phyloP scores from a whole-genome alignment of 1,284 basidiomycete genomes.

The Meira miltonrushii region DNA sequence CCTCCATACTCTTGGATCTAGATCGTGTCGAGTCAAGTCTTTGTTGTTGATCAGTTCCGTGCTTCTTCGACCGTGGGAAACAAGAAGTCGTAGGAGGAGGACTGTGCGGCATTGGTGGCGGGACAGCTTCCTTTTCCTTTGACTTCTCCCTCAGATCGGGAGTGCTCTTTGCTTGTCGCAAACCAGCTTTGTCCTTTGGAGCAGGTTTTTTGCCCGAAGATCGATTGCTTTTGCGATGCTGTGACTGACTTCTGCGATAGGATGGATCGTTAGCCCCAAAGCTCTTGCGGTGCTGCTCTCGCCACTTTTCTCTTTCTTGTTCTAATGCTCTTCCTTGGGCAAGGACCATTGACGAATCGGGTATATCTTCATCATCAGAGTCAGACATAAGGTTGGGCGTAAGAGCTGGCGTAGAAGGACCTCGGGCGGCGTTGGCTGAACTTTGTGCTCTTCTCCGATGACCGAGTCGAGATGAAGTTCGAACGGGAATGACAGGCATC shows the following conservation, averaged over 20 bases:
- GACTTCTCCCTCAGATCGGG: too few species aligned
- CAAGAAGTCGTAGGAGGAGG: too few species aligned
- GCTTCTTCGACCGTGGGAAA: too few species aligned
- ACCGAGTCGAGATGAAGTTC: not conserved
- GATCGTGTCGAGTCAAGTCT: too few species aligned
- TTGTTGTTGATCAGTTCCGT: too few species aligned
- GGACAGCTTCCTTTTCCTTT: too few species aligned
- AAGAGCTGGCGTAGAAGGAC: not conserved
- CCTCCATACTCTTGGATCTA: too few species aligned
- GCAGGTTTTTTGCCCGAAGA: too few species aligned
- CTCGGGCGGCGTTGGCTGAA: not conserved
- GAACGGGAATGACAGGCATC: not conserved
- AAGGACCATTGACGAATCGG: constrained; percentile 10
- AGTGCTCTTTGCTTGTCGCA: too few species aligned
- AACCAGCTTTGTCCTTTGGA: too few species aligned
- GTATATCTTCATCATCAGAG: constrained; percentile 4
- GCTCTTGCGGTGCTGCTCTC: constrained; percentile 10
- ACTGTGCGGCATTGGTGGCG: too few species aligned
- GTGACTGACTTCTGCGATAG: not conserved
- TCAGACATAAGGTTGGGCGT: not conserved
- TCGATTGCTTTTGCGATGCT: too few species aligned
- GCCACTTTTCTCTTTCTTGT: constrained; percentile 14
- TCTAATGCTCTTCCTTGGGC: constrained; percentile 16
- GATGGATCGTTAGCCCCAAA: constrained; percentile 1
- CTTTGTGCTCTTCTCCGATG: not conserved